Evolutionary conservation across 2,329 filamentous ascomycete genomes (phyloP).

Genomic region (Ceratocystis cacaofunesta): DNA sequence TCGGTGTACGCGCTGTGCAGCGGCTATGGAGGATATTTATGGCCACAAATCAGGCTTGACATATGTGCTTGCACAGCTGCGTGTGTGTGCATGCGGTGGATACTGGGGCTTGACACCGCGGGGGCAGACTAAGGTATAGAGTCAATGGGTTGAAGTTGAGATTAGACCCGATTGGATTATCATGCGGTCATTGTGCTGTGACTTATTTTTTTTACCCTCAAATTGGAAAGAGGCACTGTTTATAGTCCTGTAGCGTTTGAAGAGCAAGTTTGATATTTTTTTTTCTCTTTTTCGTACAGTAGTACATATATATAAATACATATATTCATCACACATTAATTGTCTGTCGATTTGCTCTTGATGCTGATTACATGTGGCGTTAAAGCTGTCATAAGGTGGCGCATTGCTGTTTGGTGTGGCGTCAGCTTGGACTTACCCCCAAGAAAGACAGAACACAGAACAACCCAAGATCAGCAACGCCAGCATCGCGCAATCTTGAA

Average conservation of each 20-base stretch:
- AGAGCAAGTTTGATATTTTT: not conserved
- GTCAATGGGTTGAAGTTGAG: not conserved
- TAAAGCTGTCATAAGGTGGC: not conserved
- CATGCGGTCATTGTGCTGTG: not conserved
- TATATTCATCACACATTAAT: too few relatives aligned
- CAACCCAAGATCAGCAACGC: not conserved
- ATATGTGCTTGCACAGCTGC: constrained; percentile 40
- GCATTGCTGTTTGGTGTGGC: not conserved
- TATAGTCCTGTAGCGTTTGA: not conserved
- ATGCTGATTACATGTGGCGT: not conserved
- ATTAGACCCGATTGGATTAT: not conserved
- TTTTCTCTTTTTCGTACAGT: not conserved
- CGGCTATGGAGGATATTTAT: constrained; percentile 48
- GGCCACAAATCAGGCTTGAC: constrained; percentile 34
- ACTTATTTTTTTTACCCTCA: not conserved
- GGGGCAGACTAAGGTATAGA: constrained; percentile 14
- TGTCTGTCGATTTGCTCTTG: not conserved
- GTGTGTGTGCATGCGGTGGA: constrained; percentile 40
- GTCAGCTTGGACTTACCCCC: not conserved
- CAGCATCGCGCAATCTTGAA: not conserved
- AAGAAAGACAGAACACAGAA: not conserved
- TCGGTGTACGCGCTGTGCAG: constrained; percentile 39
- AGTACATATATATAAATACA: too few relatives aligned
- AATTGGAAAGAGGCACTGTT: not conserved
- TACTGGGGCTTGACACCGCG: constrained; percentile 30